Evolutionary conservation across 177 flowering plant genomes (phyloP), one percentile per base, ranked within the genome.

Genomic region (Vitis hybrid): DNA sequence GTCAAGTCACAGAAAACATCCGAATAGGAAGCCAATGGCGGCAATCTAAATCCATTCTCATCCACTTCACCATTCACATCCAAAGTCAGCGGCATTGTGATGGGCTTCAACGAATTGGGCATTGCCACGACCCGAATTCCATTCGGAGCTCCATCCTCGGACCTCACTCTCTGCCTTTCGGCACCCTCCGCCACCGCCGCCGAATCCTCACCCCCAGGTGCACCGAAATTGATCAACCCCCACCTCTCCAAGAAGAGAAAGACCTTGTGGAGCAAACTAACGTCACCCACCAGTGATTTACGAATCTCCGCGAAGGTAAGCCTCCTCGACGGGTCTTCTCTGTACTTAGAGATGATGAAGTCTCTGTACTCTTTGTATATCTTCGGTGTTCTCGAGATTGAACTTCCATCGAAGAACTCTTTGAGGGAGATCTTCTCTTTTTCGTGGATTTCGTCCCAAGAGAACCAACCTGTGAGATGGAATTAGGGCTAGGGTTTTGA

Each of bases 351-450:
- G 70, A 95, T 91, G 50, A 95, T 90, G 77, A 90, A 95, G 72
- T 95, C 98, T 19, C 99, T 73, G 77, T 93, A 95, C 22, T 93
- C 98, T 31, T 88, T 90, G 83, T 95, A 95, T 56, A 90, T 78
- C 67, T 82, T 88, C 3, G 98, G 93, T 7, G 94, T 88, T 62
- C 88, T 79, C 0, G 99, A 83, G 20, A 87, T 75, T 4, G 99
- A 91, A 61, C 79, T 76, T 51, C 82, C 85, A 72, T 88, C 84
- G 79, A 95, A 95, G 78, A 91, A 95, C 62, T 93, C 98, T 49
- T 75, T 67, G 63, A 90, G 70, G 4, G 81, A 81, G 2, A 8
- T 13, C 39, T 71, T 82, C 84, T 95, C 99, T 0, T 78, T 84
- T 68, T 89, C 93, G 82, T 95, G 93, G 29, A 95, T 91, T 13